These are phyloP conservation scores for Stromatinia cepivora DNA, from an alignment of 2,329 filamentous ascomycete species.

Conservation along the genomic window DNA sequence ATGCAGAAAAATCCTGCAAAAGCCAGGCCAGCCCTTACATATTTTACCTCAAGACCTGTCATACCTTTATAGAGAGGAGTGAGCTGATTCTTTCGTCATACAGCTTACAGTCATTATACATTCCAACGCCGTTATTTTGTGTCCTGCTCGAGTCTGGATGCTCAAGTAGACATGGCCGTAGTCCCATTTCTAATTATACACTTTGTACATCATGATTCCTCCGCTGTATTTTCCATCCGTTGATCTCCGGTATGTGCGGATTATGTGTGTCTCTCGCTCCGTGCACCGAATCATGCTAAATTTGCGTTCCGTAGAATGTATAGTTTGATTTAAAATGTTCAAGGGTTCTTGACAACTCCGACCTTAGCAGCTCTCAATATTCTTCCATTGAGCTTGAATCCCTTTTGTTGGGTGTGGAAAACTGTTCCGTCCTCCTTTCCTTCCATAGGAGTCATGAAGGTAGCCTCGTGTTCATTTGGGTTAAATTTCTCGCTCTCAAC, in stretches of 20 bases:
- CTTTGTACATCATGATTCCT: slow-evolving; percentile 22
- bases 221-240: background rate
- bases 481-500: slow-evolving; percentile 81
- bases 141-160: slow-evolving; percentile 13
- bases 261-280: background rate
- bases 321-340: background rate
- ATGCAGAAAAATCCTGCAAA: slow-evolving; percentile 16
- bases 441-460: slow-evolving; percentile 85
- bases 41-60: slow-evolving; percentile 15
- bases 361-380: slow-evolving; percentile 92
- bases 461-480: slow-evolving; percentile 94
- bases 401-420: slow-evolving; percentile 92
- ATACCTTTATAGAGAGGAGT: slow-evolving; percentile 23
- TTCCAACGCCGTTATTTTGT: slow-evolving; percentile 22
- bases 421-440: slow-evolving; percentile 89
- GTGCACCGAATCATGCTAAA: background rate
- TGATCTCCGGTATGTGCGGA: background rate
- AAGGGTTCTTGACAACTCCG: slow-evolving; percentile 82
- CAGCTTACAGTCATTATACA: slow-evolving; percentile 23
- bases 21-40: slow-evolving; percentile 12
- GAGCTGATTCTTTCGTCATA: slow-evolving; percentile 21
- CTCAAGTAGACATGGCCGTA: slow-evolving; percentile 15
- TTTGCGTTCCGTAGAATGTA: background rate
- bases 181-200: slow-evolving; percentile 24
- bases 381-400: slow-evolving; percentile 89